Percentiles rank a stretch among this genome's conserved stretches.
These are phyloP conservation scores for Xylariomycetidae sp. DNA, from an alignment of 2,329 filamentous ascomycete genomes.

Conservation along the genomic window DNA sequence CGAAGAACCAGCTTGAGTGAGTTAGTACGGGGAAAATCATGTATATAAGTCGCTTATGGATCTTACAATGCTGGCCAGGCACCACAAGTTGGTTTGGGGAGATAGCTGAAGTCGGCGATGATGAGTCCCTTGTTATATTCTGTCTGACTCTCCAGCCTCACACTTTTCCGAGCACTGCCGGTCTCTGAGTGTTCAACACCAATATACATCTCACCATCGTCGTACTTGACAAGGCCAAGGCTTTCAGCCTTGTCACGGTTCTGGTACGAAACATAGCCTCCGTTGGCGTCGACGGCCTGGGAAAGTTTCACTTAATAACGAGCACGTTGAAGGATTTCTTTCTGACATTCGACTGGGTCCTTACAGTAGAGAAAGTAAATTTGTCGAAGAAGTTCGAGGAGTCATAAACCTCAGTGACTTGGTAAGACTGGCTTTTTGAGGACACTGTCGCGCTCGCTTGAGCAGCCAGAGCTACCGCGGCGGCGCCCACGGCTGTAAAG, in stretches of 20 bases:
- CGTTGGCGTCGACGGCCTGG: constrained; percentile 50
- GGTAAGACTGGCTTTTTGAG: constrained; percentile 32
- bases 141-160: constrained; percentile 61
- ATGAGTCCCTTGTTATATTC: constrained; percentile 63
- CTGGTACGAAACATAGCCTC: constrained; percentile 59
- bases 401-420: constrained; percentile 36
- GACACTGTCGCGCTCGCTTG: constrained; percentile 26
- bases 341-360: constrained; percentile 1
- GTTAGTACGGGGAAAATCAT: constrained; percentile 3
- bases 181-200: constrained; percentile 17
- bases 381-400: constrained; percentile 43
- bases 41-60: not conserved
- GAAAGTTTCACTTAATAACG: no score
- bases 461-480: constrained; percentile 31
- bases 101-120: constrained; percentile 64
- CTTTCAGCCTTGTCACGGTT: constrained; percentile 28
- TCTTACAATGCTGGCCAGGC: constrained; percentile 66
- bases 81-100: constrained; percentile 63
- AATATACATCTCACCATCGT: constrained; percentile 33
- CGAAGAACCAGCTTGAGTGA: constrained; percentile 40
- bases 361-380: constrained; percentile 38
- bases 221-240: constrained; percentile 30
- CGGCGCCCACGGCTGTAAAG: constrained; percentile 31
- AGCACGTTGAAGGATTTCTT: no score
- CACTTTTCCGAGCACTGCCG: constrained; percentile 44